Conservation (phyloP, 306 rosid species). For the Acmispon strigosus region DNA sequence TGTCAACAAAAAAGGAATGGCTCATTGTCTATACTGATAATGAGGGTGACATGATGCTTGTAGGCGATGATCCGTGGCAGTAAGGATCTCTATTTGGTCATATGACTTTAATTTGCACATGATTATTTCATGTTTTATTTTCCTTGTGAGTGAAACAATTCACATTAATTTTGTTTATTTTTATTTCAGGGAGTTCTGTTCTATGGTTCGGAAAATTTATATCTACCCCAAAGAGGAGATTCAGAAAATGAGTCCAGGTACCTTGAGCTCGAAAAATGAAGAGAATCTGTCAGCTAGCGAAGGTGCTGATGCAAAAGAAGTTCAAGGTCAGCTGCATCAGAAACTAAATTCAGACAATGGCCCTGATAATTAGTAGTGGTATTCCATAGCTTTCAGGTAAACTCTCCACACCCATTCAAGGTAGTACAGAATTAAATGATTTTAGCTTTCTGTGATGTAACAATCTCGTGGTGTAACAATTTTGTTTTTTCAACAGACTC, state of each 20-base stretch:
- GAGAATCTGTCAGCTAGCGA: slow-evolving; percentile 40
- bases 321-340: slow-evolving; percentile 30
- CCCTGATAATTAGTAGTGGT: slow-evolving; percentile 28
- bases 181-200: slow-evolving; percentile 69
- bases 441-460: not conserved
- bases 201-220: slow-evolving; percentile 76
- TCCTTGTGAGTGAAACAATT: not conserved
- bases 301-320: slow-evolving; percentile 18
- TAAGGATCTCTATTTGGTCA: slow-evolving; percentile 34
- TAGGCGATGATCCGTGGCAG: slow-evolving; percentile 98
- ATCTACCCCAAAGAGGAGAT: slow-evolving; percentile 89
- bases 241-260: slow-evolving; percentile 76
- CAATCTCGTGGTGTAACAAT: not conserved
- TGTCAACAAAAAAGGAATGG: slow-evolving; percentile 63
- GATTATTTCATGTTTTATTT: not conserved
- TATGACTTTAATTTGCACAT: not conserved
- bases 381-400: slow-evolving; percentile 26
- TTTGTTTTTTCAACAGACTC: not conserved
- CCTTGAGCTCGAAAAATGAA: slow-evolving; percentile 47
- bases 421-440: not conserved
- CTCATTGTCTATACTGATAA: slow-evolving; percentile 73
- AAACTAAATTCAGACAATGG: slow-evolving; percentile 7
- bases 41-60: slow-evolving; percentile 96
- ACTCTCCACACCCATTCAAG: not conserved
- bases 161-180: not conserved